Conservation (phyloP, 140 eudicot species). For the Eryngium alpinum region DNA sequence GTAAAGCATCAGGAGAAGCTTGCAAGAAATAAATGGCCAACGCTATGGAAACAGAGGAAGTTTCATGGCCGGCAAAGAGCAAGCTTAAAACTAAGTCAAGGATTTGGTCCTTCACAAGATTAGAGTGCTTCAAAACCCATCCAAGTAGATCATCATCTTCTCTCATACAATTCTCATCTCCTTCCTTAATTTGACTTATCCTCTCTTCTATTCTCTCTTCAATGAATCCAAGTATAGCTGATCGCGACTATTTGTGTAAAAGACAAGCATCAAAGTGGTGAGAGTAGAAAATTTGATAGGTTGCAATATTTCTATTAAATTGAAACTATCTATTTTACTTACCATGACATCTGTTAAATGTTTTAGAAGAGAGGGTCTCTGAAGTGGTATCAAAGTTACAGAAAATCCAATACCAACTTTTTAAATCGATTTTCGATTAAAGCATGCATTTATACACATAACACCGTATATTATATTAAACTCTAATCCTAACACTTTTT, state of each 20-base stretch:
- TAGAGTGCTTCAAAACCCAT: conserved; percentile 79
- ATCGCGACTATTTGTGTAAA: conserved; percentile 48
- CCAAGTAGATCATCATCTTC: conserved; percentile 84
- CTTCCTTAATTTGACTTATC: not conserved
- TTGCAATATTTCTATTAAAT: too few species aligned
- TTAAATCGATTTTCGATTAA: too few species aligned
- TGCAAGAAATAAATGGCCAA: conserved; percentile 82
- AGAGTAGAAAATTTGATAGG: too few species aligned
- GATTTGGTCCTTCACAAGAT: conserved; percentile 82
- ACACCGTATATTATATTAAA: too few species aligned
- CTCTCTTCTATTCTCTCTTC: conserved; percentile 80
- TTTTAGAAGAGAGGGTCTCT: too few species aligned
- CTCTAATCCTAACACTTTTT: too few species aligned
- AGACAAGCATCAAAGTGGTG: too few species aligned
- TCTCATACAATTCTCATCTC: not conserved
- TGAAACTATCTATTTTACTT: too few species aligned
- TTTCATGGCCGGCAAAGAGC: conserved; percentile 95
- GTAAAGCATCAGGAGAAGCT: conserved; percentile 57
- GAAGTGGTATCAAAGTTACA: too few species aligned
- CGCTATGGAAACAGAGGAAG: conserved; percentile 85
- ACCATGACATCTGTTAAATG: too few species aligned
- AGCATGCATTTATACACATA: too few species aligned
- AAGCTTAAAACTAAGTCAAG: conserved; percentile 80
- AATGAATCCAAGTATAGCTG: conserved; percentile 64
- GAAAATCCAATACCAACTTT: too few species aligned